These are phyloP conservation scores for Zopfia rhizophila DNA, from an alignment of 2,329 filamentous ascomycete genomes.

Conservation along the genomic window DNA sequence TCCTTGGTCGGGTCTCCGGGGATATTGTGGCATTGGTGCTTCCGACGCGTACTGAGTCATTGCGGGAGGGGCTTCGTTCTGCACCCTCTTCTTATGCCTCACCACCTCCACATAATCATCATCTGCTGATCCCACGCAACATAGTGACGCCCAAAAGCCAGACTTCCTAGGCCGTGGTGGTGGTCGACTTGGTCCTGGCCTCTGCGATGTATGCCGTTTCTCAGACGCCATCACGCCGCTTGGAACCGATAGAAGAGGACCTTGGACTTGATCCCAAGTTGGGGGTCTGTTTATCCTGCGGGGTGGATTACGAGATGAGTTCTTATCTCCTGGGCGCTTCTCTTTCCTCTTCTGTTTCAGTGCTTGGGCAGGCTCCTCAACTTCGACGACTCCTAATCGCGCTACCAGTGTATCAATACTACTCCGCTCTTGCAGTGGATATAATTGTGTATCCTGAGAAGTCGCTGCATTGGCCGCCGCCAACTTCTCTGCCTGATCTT, in stretches of 20 bases:
- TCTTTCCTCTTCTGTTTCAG: slow-evolving; percentile 43
- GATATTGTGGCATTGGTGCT: slow-evolving; percentile 23
- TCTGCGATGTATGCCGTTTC: slow-evolving; percentile 29
- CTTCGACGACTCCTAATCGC: slow-evolving; percentile 77
- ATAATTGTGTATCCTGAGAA: slow-evolving; percentile 54
- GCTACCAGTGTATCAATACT: slow-evolving; percentile 91
- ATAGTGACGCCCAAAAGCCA: slow-evolving; percentile 56
- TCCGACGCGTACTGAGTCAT: slow-evolving; percentile 21
- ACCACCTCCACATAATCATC: slow-evolving; percentile 57
- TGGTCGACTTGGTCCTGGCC: slow-evolving; percentile 27
- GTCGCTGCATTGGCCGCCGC: slow-evolving; percentile 34
- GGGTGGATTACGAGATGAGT: slow-evolving; percentile 25
- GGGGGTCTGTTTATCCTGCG: slow-evolving; percentile 50
- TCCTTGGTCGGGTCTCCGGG: slow-evolving; percentile 15
- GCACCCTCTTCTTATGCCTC: slow-evolving; percentile 50
- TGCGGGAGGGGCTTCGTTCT: slow-evolving; percentile 9
- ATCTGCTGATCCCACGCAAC: slow-evolving; percentile 49
- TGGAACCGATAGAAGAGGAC: slow-evolving; percentile 57
- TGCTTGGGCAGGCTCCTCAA: slow-evolving; percentile 59
- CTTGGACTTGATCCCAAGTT: slow-evolving; percentile 58
- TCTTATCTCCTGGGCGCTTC: slow-evolving; percentile 29
- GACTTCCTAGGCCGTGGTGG: slow-evolving; percentile 34
- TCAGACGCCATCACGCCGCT: slow-evolving; percentile 48
- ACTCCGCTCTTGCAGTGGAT: slow-evolving; percentile 71
- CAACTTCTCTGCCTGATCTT: slow-evolving; percentile 75